Conservation (phyloP, 768 basidiomycete genomes). For the Ramaria rubella region DNA sequence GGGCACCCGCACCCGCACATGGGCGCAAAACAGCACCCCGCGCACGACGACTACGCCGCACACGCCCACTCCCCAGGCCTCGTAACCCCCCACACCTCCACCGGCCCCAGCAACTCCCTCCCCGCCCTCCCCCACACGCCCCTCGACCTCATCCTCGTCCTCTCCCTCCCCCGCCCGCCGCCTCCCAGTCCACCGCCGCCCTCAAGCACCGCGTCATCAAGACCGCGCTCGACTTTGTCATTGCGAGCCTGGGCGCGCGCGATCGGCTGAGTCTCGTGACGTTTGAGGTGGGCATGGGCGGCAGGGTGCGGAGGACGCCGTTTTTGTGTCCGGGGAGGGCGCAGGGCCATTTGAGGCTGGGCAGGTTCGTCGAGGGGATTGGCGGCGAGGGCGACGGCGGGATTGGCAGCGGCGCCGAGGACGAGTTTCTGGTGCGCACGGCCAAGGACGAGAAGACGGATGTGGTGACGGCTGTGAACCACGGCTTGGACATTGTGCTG, state of each 20-base stretch:
- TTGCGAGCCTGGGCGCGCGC: constrained; percentile 65
- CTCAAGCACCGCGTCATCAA: constrained; percentile 88
- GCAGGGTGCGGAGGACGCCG: constrained; percentile 86
- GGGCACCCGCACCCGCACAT: no score
- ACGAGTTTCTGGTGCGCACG: constrained; percentile 60
- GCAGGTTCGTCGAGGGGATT: constrained; percentile 74
- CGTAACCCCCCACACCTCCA: constrained; percentile 57
- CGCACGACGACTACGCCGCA: not conserved
- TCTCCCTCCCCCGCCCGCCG: constrained; percentile 69
- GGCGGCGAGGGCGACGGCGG: constrained; percentile 26
- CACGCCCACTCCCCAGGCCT: not conserved
- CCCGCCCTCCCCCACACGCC: constrained; percentile 79
- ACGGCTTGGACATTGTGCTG: constrained; percentile 88
- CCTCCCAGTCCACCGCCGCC: constrained; percentile 69
- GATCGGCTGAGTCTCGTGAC: constrained; percentile 90
- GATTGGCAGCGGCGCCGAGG: constrained; percentile 35
- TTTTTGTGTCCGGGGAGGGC: constrained; percentile 70
- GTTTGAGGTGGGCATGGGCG: constrained; percentile 82
- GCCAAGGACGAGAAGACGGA: constrained; percentile 92
- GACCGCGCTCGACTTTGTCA: constrained; percentile 77
- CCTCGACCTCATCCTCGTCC: constrained; percentile 86
- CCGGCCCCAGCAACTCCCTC: constrained; percentile 74
- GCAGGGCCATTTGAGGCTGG: constrained; percentile 62
- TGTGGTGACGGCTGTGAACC: constrained; percentile 97
- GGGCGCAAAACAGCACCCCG: not conserved